Conservation (phyloP, 129 eudicot species). For the Pittosporum tobira region DNA sequence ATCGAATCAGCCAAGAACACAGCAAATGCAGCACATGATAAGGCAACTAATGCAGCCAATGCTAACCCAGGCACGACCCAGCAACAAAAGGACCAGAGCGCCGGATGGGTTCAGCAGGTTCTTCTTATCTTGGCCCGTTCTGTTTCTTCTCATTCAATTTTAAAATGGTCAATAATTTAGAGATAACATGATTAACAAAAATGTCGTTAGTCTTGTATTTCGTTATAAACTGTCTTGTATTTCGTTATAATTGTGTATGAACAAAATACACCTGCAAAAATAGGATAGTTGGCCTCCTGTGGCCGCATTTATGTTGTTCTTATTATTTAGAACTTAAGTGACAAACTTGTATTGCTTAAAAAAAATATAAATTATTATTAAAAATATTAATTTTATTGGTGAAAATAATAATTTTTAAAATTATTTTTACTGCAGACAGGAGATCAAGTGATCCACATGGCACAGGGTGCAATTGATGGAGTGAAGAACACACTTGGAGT, state of each 20-base stretch:
- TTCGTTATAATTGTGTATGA: too few species aligned
- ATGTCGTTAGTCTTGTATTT: too few species aligned
- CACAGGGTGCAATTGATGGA: slow-evolving; percentile 65
- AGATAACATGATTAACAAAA: too few species aligned
- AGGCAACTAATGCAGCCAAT: slow-evolving; percentile 32
- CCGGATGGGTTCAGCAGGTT: slow-evolving; percentile 58
- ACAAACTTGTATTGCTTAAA: too few species aligned
- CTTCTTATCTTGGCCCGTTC: background rate
- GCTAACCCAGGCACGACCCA: slow-evolving; percentile 26
- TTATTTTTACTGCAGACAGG: slow-evolving; percentile 32
- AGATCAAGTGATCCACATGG: slow-evolving; percentile 47
- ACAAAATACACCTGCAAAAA: too few species aligned
- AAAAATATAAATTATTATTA: too few species aligned
- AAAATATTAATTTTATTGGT: background rate
- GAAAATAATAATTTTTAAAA: background rate
- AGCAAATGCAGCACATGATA: slow-evolving; percentile 41
- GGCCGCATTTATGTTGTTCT: too few species aligned
- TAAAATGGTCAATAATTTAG: too few species aligned
- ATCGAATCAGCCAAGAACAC: slow-evolving; percentile 35
- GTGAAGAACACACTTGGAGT: slow-evolving; percentile 65
- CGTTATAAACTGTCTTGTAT: too few species aligned
- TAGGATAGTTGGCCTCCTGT: too few species aligned
- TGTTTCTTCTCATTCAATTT: too few species aligned
- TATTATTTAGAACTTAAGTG: too few species aligned
- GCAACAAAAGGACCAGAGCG: slow-evolving; percentile 30